These are phyloP conservation scores for Psophocarpus tetragonolobus DNA, from an alignment of 306 rosid species.

Conservation along the genomic window DNA sequence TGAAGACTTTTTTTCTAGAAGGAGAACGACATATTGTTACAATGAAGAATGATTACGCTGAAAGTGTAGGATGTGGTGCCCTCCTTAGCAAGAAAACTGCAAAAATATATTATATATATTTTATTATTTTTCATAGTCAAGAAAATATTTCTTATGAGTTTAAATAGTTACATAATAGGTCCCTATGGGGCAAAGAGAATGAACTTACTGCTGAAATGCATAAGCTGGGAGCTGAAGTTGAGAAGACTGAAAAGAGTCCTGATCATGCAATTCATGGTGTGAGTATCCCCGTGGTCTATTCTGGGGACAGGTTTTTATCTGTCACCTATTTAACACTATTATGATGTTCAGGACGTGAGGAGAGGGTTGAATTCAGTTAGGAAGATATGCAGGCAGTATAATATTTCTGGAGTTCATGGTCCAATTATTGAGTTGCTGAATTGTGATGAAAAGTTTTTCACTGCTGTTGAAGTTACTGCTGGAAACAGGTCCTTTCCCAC, in stretches of 20 bases:
- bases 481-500: slow-evolving; percentile 73
- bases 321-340: slow-evolving; percentile 5
- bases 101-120: background rate
- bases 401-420: slow-evolving; percentile 83
- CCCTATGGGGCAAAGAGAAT: slow-evolving; percentile 77
- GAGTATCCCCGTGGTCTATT: slow-evolving; percentile 55
- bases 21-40: background rate
- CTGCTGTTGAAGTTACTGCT: slow-evolving; percentile 97
- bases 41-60: background rate
- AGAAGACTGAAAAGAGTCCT: slow-evolving; percentile 93
- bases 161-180: slow-evolving; percentile 49
- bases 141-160: slow-evolving; percentile 6
- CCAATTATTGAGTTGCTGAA: slow-evolving; percentile 92
- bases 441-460: slow-evolving; percentile 90
- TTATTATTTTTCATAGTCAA: slow-evolving; percentile 8
- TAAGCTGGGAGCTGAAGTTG: slow-evolving; percentile 83
- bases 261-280: slow-evolving; percentile 99
- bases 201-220: slow-evolving; percentile 83
- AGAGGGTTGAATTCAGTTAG: slow-evolving; percentile 93
- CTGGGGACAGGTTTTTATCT: background rate
- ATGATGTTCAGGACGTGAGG: slow-evolving; percentile 77
- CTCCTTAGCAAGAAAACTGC: background rate
- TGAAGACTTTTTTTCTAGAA: background rate
- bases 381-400: slow-evolving; percentile 71
- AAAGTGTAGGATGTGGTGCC: background rate